Evolutionary conservation across 805 yeast genomes (phyloP).

Genomic region (Metschnikowia sp.): DNA sequence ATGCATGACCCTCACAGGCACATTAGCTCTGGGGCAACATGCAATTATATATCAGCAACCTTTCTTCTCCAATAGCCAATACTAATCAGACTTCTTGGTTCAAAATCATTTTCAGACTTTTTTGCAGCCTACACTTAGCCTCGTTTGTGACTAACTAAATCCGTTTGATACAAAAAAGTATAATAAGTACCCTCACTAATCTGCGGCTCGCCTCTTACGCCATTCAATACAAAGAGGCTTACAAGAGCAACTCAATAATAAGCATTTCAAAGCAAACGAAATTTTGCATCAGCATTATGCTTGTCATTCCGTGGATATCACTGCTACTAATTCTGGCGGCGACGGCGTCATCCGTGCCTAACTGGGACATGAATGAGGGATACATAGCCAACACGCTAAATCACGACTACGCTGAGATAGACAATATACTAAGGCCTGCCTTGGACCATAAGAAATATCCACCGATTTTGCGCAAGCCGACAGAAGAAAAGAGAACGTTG

Average conservation of each 20-base stretch:
- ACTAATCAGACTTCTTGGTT: too few species aligned
- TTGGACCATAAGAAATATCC: slow-evolving; percentile 26
- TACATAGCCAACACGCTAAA: slow-evolving; percentile 22
- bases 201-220: too few species aligned
- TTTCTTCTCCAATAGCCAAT: too few species aligned
- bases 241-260: too few species aligned
- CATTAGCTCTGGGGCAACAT: neutral
- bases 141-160: too few species aligned
- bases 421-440: slow-evolving; percentile 27
- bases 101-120: too few species aligned
- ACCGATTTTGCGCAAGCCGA: slow-evolving; percentile 36
- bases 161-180: too few species aligned
- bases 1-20: slow-evolving; percentile 1
- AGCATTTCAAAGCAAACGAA: too few species aligned
- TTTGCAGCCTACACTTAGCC: too few species aligned
- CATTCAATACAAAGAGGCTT: too few species aligned
- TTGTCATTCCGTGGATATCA: neutral
- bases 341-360: slow-evolving; percentile 14
- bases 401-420: slow-evolving; percentile 22
- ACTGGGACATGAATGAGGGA: slow-evolving; percentile 20
- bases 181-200: too few species aligned
- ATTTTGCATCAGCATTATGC: neutral
- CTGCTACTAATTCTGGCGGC: slow-evolving; percentile 4
- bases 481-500: slow-evolving; percentile 34
- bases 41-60: neutral